These are phyloP conservation scores for Massarina eburnea DNA, from an alignment of 2,329 filamentous ascomycete genomes.

Conservation along the genomic window DNA sequence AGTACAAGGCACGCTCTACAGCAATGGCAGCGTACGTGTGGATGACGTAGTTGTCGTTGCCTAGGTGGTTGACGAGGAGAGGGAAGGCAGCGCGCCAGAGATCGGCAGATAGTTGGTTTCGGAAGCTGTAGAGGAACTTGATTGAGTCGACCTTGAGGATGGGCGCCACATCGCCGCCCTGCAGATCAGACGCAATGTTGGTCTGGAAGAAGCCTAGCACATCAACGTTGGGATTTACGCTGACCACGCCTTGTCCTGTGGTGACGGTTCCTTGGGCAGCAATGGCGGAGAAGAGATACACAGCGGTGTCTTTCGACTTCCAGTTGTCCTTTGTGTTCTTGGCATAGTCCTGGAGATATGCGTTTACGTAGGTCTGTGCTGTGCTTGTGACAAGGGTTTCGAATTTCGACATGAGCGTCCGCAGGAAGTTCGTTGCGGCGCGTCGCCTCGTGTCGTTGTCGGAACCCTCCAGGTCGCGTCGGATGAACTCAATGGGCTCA, in stretches of 20 bases:
- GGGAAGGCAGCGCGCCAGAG: constrained; percentile 91
- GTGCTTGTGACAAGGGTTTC: constrained; percentile 81
- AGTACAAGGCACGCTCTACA: constrained; percentile 87
- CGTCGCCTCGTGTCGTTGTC: constrained; percentile 91
- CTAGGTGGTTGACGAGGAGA: constrained; percentile 86
- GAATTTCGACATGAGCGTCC: constrained; percentile 85
- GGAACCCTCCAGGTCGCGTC: constrained; percentile 90
- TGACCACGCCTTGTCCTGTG: constrained; percentile 84
- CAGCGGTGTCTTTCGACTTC: constrained; percentile 98
- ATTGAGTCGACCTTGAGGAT: constrained; percentile 97
- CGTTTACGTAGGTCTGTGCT: constrained; percentile 83
- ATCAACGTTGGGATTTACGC: constrained; percentile 77
- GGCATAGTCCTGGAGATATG: constrained; percentile 75
- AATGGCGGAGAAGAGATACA: constrained; percentile 93
- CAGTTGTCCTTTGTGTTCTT: constrained; percentile 71
- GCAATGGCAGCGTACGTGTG: constrained; percentile 97
- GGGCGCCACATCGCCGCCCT: constrained; percentile 71
- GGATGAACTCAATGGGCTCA: constrained; percentile 97
- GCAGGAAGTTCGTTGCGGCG: constrained; percentile 91
- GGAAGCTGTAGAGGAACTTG: constrained; percentile 96
- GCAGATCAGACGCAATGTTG: constrained; percentile 84
- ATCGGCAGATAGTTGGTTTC: constrained; percentile 86
- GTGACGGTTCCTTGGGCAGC: constrained; percentile 90
- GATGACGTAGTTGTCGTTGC: constrained; percentile 88
- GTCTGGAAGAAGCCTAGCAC: constrained; percentile 95